Conservation (phyloP, 495 filamentous ascomycete genomes). For the Bryoglossum gracile region DNA sequence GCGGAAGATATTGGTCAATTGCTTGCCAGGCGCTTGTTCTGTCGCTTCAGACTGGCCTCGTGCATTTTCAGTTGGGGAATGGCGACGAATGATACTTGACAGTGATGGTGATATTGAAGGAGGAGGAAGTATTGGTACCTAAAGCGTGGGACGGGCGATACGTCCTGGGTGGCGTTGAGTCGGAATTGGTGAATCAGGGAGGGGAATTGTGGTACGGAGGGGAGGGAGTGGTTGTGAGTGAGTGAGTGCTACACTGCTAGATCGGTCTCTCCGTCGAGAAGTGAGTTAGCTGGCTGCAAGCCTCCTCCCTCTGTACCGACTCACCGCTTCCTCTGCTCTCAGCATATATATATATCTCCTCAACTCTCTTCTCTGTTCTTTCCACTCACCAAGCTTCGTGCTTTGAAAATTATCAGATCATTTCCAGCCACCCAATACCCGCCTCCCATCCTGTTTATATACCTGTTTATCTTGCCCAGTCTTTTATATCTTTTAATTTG, state of each 20-base stretch:
- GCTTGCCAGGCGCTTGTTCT: not conserved
- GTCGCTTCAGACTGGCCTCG: not conserved
- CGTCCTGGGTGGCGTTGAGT: no score
- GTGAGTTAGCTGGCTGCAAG: not conserved
- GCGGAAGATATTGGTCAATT: not conserved
- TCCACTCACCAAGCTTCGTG: constrained; percentile 8
- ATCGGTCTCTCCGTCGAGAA: not conserved
- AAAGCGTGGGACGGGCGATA: constrained; percentile 7
- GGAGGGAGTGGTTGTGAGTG: no score
- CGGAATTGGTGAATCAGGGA: not conserved
- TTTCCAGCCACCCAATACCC: not conserved
- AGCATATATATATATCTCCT: constrained; percentile 1
- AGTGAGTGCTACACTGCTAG: no score
- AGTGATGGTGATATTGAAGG: not conserved
- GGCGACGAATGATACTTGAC: not conserved
- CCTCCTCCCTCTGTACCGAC: not conserved
- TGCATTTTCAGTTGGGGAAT: not conserved
- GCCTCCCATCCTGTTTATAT: no score
- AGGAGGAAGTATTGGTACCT: not conserved
- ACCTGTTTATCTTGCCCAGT: not conserved
- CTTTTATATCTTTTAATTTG: not conserved
- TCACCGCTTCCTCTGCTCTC: not conserved
- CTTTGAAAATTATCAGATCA: not conserved
- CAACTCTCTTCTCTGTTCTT: not conserved
- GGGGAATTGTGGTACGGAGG: not conserved